These are phyloP conservation scores for Arachis monticola DNA, from an alignment of 331 rosid genomes.

Conservation along the genomic window DNA sequence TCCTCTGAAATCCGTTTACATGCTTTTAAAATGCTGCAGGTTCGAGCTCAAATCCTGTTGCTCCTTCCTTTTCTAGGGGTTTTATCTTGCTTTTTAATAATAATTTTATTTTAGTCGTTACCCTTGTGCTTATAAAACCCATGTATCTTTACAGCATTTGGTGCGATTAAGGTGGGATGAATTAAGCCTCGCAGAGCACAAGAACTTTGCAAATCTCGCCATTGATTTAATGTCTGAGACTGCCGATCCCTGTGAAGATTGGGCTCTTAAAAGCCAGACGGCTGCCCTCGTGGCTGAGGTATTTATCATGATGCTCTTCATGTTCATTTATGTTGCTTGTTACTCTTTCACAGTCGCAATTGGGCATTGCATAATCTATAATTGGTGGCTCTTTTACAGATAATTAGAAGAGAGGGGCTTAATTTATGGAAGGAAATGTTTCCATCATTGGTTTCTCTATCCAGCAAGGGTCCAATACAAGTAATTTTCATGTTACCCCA, in stretches of 20 bases:
- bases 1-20: conserved; percentile 94
- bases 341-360: conserved; percentile 13
- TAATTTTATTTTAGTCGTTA: conserved; percentile 31
- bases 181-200: conserved; percentile 65
- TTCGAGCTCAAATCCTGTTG: conserved; percentile 40
- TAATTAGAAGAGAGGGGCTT: conserved; percentile 88
- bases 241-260: conserved; percentile 83
- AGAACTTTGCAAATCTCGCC: conserved; percentile 72
- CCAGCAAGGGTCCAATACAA: conserved; percentile 87
- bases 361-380: conserved; percentile 30
- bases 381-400: conserved; percentile 54
- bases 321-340: conserved; percentile 32
- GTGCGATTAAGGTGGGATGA: conserved; percentile 97
- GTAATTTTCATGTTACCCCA: conserved; percentile 49
- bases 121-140: conserved; percentile 30
- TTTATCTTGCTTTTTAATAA: conserved; percentile 11
- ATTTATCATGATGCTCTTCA: conserved; percentile 29
- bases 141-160: conserved; percentile 68
- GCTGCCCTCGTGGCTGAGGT: conserved; percentile 99
- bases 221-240: conserved; percentile 83
- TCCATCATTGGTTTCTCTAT: conserved; percentile 74
- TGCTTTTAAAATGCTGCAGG: conserved; percentile 95
- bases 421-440: conserved; percentile 76
- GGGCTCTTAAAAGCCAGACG: conserved; percentile 97
- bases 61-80: conserved; percentile 26